A percentile compares a stretch with the other conserved stretches of the same genome.
These are phyloP conservation scores for Austroboletus festivus DNA, from an alignment of 768 basidiomycete genomes.

Conservation along the genomic window DNA sequence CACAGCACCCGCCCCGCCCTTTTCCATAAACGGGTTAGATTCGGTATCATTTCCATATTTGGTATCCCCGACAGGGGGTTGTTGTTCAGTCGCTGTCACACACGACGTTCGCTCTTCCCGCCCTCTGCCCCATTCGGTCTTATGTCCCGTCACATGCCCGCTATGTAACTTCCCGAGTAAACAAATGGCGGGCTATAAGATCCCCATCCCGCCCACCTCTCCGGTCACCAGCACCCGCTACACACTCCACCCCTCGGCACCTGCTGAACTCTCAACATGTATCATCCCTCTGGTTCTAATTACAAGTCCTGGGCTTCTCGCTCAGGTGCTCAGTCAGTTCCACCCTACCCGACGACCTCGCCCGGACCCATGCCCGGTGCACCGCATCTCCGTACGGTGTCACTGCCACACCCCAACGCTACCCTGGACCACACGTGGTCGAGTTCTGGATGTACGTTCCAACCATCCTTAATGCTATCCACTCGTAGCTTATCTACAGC, in stretches of 20 bases:
- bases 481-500: slow-evolving; percentile 9
- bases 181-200: slow-evolving; percentile 28
- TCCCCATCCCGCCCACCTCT: not conserved
- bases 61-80: slow-evolving; percentile 15
- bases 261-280: slow-evolving; percentile 18
- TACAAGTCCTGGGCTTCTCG: slow-evolving; percentile 22
- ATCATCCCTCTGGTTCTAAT: slow-evolving; percentile 15
- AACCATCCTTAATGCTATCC: not conserved
- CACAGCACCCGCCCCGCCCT: slow-evolving; percentile 21
- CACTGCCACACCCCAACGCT: slow-evolving; percentile 32
- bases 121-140: slow-evolving; percentile 13
- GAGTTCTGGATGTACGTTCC: slow-evolving; percentile 17
- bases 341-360: slow-evolving; percentile 13
- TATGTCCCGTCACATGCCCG: slow-evolving; percentile 13
- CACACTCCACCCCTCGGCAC: slow-evolving; percentile 1
- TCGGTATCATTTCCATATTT: slow-evolving; percentile 25
- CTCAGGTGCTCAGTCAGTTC: slow-evolving; percentile 4
- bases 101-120: slow-evolving; percentile 28
- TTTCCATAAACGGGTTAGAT: slow-evolving; percentile 11
- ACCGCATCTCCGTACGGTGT: slow-evolving; percentile 27
- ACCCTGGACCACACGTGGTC: slow-evolving; percentile 13
- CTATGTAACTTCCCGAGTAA: slow-evolving; percentile 22
- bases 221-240: slow-evolving; percentile 21
- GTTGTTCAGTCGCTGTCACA: slow-evolving; percentile 14
- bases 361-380: slow-evolving; percentile 23